Percentiles rank a stretch among this genome's conserved stretches.
Conservation (phyloP, 805 yeast genomes). For the Helenozyma rhizophorensis region DNA sequence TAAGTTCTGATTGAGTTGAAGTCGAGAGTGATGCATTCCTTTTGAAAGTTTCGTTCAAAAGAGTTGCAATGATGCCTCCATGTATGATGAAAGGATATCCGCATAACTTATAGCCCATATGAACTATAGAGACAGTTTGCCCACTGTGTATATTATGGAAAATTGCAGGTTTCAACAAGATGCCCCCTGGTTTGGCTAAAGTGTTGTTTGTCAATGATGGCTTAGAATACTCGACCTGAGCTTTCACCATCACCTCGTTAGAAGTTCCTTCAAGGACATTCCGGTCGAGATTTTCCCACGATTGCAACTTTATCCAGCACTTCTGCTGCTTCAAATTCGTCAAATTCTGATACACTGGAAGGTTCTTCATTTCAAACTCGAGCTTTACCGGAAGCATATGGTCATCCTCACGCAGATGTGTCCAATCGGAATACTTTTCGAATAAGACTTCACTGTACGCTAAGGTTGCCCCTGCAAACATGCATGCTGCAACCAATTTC, state of each 20-base stretch:
- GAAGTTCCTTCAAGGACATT: slow-evolving; percentile 26
- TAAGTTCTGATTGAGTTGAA: slow-evolving; percentile 27
- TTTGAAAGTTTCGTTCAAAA: slow-evolving; percentile 72
- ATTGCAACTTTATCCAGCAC: slow-evolving; percentile 41
- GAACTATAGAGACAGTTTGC: slow-evolving; percentile 65
- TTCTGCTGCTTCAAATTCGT: slow-evolving; percentile 36
- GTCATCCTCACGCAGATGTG: slow-evolving; percentile 17
- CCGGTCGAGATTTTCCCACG: slow-evolving; percentile 41
- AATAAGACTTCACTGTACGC: slow-evolving; percentile 31
- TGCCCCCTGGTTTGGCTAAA: slow-evolving; percentile 70
- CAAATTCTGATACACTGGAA: slow-evolving; percentile 51
- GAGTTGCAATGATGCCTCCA: slow-evolving; percentile 82
- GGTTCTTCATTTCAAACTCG: slow-evolving; percentile 42
- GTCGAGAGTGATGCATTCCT: slow-evolving; percentile 44
- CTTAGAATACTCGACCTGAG: slow-evolving; percentile 7
- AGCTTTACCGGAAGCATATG: slow-evolving; percentile 34
- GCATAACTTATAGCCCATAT: slow-evolving; percentile 71
- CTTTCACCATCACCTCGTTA: slow-evolving; percentile 1
- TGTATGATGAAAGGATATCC: slow-evolving; percentile 88
- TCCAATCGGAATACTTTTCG: slow-evolving; percentile 25
- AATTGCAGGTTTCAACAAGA: slow-evolving; percentile 67
- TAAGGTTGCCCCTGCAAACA: slow-evolving; percentile 28
- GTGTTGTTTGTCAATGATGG: slow-evolving; percentile 36
- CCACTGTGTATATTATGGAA: slow-evolving; percentile 53
- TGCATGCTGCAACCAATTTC: slow-evolving; percentile 18